Evolutionary conservation across 257 asterid species (phyloP).

Genomic region (Coffea canephora): DNA sequence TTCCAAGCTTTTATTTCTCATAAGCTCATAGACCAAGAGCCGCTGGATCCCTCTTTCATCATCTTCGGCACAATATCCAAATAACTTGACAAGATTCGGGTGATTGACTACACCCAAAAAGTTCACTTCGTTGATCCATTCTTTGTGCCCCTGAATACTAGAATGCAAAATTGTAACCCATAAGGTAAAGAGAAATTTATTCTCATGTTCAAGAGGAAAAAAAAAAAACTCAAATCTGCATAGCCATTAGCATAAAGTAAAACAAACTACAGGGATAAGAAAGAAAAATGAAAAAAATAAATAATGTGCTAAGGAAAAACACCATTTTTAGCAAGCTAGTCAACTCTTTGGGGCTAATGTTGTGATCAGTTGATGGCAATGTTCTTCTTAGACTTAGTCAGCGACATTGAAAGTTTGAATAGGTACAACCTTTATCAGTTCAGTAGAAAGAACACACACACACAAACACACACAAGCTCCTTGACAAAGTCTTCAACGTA

Average conservation of each 20-base stretch:
- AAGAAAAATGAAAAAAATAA: background rate
- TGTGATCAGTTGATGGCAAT: background rate
- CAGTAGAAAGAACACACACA: background rate
- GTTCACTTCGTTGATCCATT: slow-evolving; percentile 92
- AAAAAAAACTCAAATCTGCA: background rate
- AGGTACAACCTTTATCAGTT: background rate
- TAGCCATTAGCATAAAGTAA: background rate
- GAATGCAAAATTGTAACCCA: slow-evolving; percentile 43
- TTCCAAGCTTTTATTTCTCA: slow-evolving; percentile 86
- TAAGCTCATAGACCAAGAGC: slow-evolving; percentile 80
- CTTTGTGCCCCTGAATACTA: slow-evolving; percentile 99
- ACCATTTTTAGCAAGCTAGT: background rate
- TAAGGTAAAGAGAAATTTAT: slow-evolving; percentile 10
- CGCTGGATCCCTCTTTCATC: slow-evolving; percentile 97
- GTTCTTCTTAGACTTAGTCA: slow-evolving; percentile 10
- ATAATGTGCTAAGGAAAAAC: background rate
- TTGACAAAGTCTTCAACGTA: background rate
- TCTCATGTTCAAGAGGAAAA: background rate
- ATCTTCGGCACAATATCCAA: slow-evolving; percentile 94
- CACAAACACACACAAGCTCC: background rate
- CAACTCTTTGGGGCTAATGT: background rate
- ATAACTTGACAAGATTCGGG: slow-evolving; percentile 82
- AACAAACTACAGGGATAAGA: background rate
- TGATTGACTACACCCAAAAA: slow-evolving; percentile 77
- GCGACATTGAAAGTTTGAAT: slow-evolving; percentile 11